Base-by-base conservation (phyloP, 768 basidiomycete genomes). In the Leccinum barrowsii region DNA sequence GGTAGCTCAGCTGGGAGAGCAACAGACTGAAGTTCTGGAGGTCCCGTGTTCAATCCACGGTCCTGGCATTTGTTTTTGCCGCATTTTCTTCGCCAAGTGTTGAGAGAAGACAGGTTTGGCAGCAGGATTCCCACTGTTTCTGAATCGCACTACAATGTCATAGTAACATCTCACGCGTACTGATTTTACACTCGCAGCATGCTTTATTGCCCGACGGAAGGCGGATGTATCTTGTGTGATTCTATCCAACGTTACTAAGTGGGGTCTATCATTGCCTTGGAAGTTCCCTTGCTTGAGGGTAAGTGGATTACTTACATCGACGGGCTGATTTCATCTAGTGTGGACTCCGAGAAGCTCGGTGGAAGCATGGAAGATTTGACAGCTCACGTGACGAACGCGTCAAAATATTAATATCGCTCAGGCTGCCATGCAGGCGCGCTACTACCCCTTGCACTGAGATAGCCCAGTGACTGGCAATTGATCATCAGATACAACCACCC, bases 1-100 rank as follows among this genome's bases (percentile, higher is more conserved):
- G 80, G 75, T 85, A 85, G 83, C 83, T 85, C 83, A 85, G 82
- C 78, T 84, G 83, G 83, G 83, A 85, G 83, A 84, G 83, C 83
- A 83, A 80, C 79, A 84, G 83, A 84, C 83, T 85, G 83, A 85
- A 85, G 82, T 73, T 80, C 76, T 80, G 74, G 74, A 81, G 79
- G 80, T 81, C 78, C 77, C 76, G 75, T 78, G 78, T 80, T 81
- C 79, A 75, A 80, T 77, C 78, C 80, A 77, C 77, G 76, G 78
- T 80, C 74, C 70, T 78, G 79, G 79, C 80, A 80, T 67, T 37
- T 46, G 0, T 59, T 69, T 69, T 70, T 34, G 28, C 5, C 28
- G 10, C 15, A n/a, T 30, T 26, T 32, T 22, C 49, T 3, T 22
- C 24, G 47, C 19, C 11, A 19, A 42, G 15, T n/a, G 37, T 3